Evolutionary conservation across 176 grass and related monocot species (phyloP).

Genomic region (Zea luxurians): DNA sequence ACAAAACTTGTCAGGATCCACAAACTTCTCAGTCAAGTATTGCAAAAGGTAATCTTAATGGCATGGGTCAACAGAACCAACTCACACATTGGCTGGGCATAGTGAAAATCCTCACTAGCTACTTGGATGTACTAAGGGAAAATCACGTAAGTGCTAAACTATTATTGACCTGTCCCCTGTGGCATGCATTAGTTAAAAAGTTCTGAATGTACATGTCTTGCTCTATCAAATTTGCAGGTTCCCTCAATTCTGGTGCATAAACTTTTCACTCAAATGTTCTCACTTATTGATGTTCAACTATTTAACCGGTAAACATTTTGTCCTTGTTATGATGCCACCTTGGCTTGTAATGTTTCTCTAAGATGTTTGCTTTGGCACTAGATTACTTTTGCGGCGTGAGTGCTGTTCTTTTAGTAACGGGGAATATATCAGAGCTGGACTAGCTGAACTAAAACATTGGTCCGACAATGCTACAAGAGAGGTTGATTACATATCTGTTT

Average conservation of each 20-base stretch:
- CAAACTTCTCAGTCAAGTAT: constrained; percentile 52
- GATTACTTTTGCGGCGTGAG: constrained; percentile 81
- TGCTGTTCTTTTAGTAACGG: constrained; percentile 89
- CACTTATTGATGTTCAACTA: constrained; percentile 77
- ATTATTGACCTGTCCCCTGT: constrained; percentile 11
- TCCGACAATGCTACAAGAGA: constrained; percentile 72
- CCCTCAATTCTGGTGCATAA: constrained; percentile 73
- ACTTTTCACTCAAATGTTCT: constrained; percentile 83
- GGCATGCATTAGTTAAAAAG: constrained; percentile 14
- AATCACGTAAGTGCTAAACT: constrained; percentile 59
- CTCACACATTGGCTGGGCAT: constrained; percentile 62
- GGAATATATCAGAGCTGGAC: constrained; percentile 85
- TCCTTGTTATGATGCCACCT: constrained; percentile 1
- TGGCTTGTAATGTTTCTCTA: constrained; percentile 38
- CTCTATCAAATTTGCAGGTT: constrained; percentile 58
- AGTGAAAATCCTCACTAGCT: constrained; percentile 53
- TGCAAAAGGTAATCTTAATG: constrained; percentile 54
- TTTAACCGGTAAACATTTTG: constrained; percentile 78
- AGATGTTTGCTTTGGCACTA: constrained; percentile 42
- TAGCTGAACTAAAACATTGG: constrained; percentile 81
- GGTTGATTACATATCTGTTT: constrained; percentile 47
- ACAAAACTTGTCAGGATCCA: constrained; percentile 53
- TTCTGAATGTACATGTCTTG: constrained; percentile 36
- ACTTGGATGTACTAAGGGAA: constrained; percentile 56
- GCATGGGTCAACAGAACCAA: constrained; percentile 55